These are phyloP conservation scores for Phytomonas francai DNA, from an alignment of 208 protist genomes.

Conservation along the genomic window DNA sequence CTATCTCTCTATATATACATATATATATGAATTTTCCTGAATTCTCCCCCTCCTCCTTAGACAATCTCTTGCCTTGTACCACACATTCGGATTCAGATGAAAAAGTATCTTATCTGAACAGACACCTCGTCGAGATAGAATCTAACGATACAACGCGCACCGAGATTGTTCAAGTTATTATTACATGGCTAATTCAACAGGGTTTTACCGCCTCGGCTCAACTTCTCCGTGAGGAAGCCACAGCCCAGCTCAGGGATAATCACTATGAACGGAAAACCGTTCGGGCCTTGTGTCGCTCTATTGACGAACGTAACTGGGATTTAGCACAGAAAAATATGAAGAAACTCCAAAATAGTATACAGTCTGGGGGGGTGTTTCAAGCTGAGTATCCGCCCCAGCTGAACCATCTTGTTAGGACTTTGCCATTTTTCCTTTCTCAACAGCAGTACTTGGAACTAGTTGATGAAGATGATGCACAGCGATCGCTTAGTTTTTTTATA, in stretches of 20 bases:
- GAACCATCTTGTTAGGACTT: conserved; percentile 27
- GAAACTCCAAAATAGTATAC: conserved; percentile 37
- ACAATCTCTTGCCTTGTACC: not conserved
- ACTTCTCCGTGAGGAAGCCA: conserved; percentile 76
- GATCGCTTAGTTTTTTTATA: conserved; percentile 77
- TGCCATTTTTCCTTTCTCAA: conserved; percentile 65
- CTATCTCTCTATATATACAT: not conserved
- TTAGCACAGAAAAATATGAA: conserved; percentile 40
- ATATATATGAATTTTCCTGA: not conserved
- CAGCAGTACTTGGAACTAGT: conserved; percentile 82
- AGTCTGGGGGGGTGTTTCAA: conserved; percentile 13
- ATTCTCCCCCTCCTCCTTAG: not conserved
- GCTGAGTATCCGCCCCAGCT: conserved; percentile 17
- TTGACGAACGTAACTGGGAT: conserved; percentile 80
- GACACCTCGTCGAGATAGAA: conserved; percentile 39
- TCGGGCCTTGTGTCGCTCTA: conserved; percentile 44
- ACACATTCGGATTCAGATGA: not conserved
- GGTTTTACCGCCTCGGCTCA: conserved; percentile 74
- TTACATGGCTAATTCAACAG: conserved; percentile 59
- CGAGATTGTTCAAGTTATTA: conserved; percentile 65
- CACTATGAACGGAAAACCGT: conserved; percentile 70
- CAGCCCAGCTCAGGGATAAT: conserved; percentile 48
- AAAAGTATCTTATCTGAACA: not conserved
- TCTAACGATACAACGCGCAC: conserved; percentile 51
- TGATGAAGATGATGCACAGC: conserved; percentile 67